Conservation (phyloP, 2,329 filamentous ascomycete genomes). For the Whalleya microplaca region DNA sequence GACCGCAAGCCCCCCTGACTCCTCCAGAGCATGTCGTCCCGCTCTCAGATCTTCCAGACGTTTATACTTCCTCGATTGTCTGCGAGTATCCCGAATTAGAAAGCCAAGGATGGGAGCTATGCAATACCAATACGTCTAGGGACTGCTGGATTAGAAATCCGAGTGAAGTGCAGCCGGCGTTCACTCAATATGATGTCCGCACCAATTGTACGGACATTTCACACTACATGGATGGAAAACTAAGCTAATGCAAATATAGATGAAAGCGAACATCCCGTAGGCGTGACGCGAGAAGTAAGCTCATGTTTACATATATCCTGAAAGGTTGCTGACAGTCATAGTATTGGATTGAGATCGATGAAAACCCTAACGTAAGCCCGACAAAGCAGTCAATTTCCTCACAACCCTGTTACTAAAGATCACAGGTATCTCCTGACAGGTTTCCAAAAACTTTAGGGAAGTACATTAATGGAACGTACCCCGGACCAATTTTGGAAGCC, state of each 20-base stretch:
- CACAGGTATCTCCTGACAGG: conserved; percentile 18
- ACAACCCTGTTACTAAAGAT: background rate
- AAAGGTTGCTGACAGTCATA: background rate
- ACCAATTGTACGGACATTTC: conserved; percentile 18
- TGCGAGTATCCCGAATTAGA: conserved; percentile 25
- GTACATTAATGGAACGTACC: conserved; percentile 32
- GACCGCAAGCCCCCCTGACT: conserved; percentile 14
- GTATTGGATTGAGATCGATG: conserved; percentile 20
- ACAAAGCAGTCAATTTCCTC: background rate
- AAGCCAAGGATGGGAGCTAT: conserved; percentile 22
- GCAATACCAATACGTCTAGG: conserved; percentile 19
- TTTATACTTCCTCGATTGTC: conserved; percentile 9
- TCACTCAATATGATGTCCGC: conserved; percentile 21
- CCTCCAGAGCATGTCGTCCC: conserved; percentile 1
- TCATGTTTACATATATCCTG: background rate
- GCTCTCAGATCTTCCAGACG: background rate
- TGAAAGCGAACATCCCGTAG: conserved; percentile 4
- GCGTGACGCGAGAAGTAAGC: conserved; percentile 15
- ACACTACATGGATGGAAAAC: background rate
- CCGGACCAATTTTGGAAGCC: conserved; percentile 33
- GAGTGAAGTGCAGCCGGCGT: conserved; percentile 7
- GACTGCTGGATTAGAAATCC: conserved; percentile 27
- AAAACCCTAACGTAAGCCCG: conserved; percentile 13
- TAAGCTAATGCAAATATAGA: conserved; percentile 6
- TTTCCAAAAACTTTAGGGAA: conserved; percentile 17